Conservation (phyloP, 2,329 filamentous ascomycete species). For the Penicillium italicum region DNA sequence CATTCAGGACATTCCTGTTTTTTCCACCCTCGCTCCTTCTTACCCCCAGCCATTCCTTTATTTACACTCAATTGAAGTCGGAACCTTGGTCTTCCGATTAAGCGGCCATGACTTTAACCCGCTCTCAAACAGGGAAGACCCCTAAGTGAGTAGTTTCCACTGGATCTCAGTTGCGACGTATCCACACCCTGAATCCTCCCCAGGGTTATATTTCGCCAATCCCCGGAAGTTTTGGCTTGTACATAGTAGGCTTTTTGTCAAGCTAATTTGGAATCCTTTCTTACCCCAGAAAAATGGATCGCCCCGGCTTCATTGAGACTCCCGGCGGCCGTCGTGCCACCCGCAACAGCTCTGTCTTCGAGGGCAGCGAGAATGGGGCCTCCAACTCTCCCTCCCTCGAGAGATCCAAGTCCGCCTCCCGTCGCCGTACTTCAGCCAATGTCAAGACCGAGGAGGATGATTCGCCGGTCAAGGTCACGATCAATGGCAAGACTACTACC, state of each 20-base stretch:
- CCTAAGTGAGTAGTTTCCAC: constrained; percentile 44
- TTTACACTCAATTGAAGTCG: constrained; percentile 12
- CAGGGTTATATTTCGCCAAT: constrained; percentile 14
- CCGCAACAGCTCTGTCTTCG: constrained; percentile 43
- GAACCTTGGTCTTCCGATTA: constrained; percentile 18
- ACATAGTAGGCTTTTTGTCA: neutral
- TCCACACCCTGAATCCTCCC: constrained; percentile 8
- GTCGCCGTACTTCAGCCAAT: constrained; percentile 30
- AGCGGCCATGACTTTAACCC: constrained; percentile 45
- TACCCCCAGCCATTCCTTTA: neutral
- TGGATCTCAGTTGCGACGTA: constrained; percentile 14
- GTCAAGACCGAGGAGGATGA: constrained; percentile 30
- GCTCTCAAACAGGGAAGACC: constrained; percentile 51
- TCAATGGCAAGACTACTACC: constrained; percentile 25
- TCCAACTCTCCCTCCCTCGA: constrained; percentile 25
- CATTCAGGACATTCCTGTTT: constrained; percentile 14
- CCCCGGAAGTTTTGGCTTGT: neutral
- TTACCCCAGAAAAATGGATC: constrained; percentile 48
- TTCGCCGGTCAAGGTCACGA: constrained; percentile 17
- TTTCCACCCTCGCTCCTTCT: constrained; percentile 9
- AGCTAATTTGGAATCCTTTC: constrained; percentile 11
- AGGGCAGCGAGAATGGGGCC: constrained; percentile 30
- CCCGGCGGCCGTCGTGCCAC: constrained; percentile 46
- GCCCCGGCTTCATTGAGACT: constrained; percentile 52
- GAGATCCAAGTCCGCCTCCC: constrained; percentile 27